phyloP scores from a whole-genome alignment of 2,329 filamentous ascomycete species.

The Calonectria hawksworthii region DNA sequence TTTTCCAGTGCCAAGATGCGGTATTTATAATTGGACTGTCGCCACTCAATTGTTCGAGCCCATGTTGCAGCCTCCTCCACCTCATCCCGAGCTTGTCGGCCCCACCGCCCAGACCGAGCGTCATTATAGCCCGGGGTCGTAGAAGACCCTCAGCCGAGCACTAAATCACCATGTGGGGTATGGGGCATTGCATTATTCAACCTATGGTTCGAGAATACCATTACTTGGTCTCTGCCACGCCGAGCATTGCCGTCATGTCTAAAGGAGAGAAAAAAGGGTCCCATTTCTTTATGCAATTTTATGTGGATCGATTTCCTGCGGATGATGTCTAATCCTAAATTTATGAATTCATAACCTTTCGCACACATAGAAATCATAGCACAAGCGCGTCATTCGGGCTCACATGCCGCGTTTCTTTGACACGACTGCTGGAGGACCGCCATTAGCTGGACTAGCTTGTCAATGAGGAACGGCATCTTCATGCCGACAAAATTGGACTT shows the following conservation, averaged over 20 bases:
- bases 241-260: background rate
- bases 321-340: background rate
- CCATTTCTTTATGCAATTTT: too few species aligned
- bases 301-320: too few species aligned
- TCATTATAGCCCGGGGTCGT: background rate
- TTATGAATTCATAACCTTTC: background rate
- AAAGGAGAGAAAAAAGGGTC: background rate
- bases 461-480: background rate
- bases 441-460: background rate
- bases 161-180: background rate
- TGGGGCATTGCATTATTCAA: background rate
- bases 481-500: background rate
- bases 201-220: too few species aligned
- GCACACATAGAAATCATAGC: background rate
- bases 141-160: background rate
- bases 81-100: background rate
- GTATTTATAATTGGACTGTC: background rate
- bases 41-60: background rate
- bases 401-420: background rate
- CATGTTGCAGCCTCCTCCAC: background rate
- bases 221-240: background rate
- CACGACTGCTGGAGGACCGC: background rate
- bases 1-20: background rate
- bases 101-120: background rate
- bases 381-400: background rate